phyloP scores from a whole-genome alignment of 345 rosid genomes.

The Rhizophora mangle region DNA sequence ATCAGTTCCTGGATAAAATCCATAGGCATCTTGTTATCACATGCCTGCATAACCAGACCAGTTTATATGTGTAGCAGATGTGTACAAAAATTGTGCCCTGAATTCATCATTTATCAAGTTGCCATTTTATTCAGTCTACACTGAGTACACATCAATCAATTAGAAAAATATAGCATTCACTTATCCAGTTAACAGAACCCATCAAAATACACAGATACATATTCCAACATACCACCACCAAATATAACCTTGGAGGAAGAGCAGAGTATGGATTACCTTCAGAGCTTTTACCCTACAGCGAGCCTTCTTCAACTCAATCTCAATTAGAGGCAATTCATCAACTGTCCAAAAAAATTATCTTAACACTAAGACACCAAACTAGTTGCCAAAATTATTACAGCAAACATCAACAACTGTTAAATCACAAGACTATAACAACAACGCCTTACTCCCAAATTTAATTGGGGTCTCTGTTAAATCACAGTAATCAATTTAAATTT shows the following conservation, averaged over 20 bases:
- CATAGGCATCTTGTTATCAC: slow-evolving; percentile 44
- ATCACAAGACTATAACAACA: neutral
- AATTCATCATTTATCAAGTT: neutral
- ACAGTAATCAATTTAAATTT: slow-evolving; percentile 9
- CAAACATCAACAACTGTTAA: slow-evolving; percentile 6
- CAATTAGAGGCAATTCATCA: slow-evolving; percentile 61
- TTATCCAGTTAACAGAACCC: neutral
- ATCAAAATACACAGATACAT: neutral
- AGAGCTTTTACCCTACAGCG: slow-evolving; percentile 68
- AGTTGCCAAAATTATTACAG: slow-evolving; percentile 8
- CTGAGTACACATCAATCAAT: neutral
- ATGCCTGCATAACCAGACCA: slow-evolving; percentile 44
- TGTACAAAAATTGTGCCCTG: no score
- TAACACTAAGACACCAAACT: slow-evolving; percentile 10
- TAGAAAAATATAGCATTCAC: neutral
- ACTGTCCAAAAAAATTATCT: slow-evolving; percentile 39
- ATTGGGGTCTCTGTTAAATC: neutral
- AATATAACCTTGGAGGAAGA: neutral
- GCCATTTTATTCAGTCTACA: neutral
- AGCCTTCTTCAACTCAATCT: slow-evolving; percentile 82
- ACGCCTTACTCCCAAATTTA: no score
- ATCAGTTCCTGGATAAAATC: slow-evolving; percentile 56
- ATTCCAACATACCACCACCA: slow-evolving; percentile 3
- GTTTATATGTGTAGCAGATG: neutral
- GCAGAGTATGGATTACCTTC: slow-evolving; percentile 41